These are phyloP conservation scores for Penicillium sp. DNA, from an alignment of 2,329 filamentous ascomycete genomes.

Conservation along the genomic window DNA sequence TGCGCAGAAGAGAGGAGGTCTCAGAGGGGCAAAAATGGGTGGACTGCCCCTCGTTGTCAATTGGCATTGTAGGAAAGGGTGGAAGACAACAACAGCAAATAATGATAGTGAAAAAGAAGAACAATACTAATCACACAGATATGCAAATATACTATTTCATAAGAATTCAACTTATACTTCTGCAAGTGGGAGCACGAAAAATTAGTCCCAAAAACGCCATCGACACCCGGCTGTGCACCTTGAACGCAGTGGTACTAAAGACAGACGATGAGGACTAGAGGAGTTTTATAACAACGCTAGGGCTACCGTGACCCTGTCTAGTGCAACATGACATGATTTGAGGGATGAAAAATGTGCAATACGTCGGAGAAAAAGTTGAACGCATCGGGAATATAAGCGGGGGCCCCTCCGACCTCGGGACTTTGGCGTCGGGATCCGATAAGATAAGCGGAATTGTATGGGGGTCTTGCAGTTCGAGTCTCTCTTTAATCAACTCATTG, in stretches of 20 bases:
- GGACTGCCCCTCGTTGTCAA: neutral
- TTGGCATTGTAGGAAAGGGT: neutral
- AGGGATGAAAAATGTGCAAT: neutral
- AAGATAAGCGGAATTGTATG: neutral
- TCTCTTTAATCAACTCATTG: neutral
- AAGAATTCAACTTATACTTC: neutral
- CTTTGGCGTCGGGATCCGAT: neutral
- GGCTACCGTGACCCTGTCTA: neutral
- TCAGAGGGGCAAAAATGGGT: slow-evolving; percentile 12
- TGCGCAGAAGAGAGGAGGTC: slow-evolving; percentile 18
- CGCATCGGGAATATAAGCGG: neutral
- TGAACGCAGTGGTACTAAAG: neutral
- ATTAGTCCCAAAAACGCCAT: neutral
- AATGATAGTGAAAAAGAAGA: neutral
- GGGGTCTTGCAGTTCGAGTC: no score
- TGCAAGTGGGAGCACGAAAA: slow-evolving; percentile 1
- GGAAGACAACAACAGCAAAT: neutral
- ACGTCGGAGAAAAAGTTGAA: neutral
- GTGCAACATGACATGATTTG: neutral
- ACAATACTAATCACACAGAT: neutral
- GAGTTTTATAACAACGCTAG: neutral
- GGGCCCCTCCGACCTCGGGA: neutral
- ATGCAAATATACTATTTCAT: neutral
- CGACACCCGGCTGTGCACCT: neutral
- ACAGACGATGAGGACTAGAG: neutral